A percentile compares a stretch with the other conserved stretches of the same genome.
These are phyloP conservation scores for Linaria vulgaris DNA, from an alignment of 257 asterid species.

Conservation along the genomic window DNA sequence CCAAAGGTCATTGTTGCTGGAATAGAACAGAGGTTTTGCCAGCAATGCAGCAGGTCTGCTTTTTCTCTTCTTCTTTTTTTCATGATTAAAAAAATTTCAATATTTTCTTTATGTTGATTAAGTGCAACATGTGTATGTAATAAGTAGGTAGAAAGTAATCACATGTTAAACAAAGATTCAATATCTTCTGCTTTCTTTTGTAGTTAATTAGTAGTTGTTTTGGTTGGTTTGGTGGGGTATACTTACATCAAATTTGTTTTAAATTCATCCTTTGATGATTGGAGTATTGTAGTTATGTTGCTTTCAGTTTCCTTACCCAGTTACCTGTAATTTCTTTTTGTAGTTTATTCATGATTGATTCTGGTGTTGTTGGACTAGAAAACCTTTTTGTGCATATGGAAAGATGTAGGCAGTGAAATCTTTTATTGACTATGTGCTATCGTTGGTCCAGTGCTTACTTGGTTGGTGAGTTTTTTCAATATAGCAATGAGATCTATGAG, in stretches of 20 bases:
- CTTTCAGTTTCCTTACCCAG: background rate
- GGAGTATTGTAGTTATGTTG: constrained; percentile 14
- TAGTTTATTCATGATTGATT: constrained; percentile 11
- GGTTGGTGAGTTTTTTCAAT: too few species aligned
- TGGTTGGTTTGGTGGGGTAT: background rate
- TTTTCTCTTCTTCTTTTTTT: background rate
- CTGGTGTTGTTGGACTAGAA: constrained; percentile 17
- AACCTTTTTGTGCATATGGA: background rate
- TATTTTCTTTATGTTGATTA: too few species aligned
- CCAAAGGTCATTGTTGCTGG: constrained; percentile 80
- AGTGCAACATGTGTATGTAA: too few species aligned
- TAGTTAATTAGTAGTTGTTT: background rate
- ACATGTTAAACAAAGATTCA: too few species aligned
- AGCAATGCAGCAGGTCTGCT: constrained; percentile 94
- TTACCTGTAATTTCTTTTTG: too few species aligned
- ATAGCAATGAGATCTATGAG: too few species aligned
- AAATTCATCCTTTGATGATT: background rate
- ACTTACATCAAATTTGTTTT: too few species aligned
- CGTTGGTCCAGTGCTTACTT: too few species aligned
- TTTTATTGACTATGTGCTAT: too few species aligned
- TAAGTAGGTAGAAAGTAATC: too few species aligned
- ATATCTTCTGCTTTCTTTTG: background rate
- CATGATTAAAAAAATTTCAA: too few species aligned
- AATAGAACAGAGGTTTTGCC: constrained; percentile 92
- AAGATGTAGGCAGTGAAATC: too few species aligned